These are phyloP conservation scores for Yamadazyma endophytica DNA, from an alignment of 805 yeast genomes.

Conservation along the genomic window DNA sequence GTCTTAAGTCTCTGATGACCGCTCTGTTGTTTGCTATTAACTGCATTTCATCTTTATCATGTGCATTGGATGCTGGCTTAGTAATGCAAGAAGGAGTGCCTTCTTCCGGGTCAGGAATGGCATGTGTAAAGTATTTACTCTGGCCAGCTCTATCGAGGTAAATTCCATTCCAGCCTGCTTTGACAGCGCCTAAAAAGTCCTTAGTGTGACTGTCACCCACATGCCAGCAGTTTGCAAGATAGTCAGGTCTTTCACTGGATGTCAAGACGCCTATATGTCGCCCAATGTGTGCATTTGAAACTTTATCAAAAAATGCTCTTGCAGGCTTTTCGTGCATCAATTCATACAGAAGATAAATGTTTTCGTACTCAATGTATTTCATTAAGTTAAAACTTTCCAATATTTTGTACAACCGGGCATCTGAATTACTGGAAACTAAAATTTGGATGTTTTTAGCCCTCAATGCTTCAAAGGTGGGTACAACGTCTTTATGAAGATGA, in stretches of 20 bases:
- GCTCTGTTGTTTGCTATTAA: slow-evolving; percentile 33
- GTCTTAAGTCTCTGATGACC: slow-evolving; percentile 17
- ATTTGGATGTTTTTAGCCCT: slow-evolving; percentile 27
- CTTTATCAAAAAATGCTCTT: slow-evolving; percentile 38
- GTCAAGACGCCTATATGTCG: slow-evolving; percentile 1
- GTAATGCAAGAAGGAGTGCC: slow-evolving; percentile 11
- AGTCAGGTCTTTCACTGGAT: slow-evolving; percentile 7
- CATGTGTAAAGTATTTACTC: slow-evolving; percentile 11
- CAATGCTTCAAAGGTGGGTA: slow-evolving; percentile 37
- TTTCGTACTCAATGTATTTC: slow-evolving; percentile 32
- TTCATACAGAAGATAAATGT: slow-evolving; percentile 54
- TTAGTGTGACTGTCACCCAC: slow-evolving; percentile 59
- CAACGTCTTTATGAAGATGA: slow-evolving; percentile 49
- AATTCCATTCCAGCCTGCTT: slow-evolving; percentile 62
- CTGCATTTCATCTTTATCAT: slow-evolving; percentile 8
- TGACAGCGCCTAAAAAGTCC: slow-evolving; percentile 50
- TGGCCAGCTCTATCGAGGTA: slow-evolving; percentile 42
- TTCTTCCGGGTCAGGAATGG: slow-evolving; percentile 9
- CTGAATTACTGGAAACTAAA: slow-evolving; percentile 59
- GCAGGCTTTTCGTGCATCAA: slow-evolving; percentile 53
- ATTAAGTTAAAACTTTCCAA: slow-evolving; percentile 44
- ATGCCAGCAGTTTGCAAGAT: slow-evolving; percentile 47
- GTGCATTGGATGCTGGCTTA: slow-evolving; percentile 3
- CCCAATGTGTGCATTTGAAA: slow-evolving; percentile 4
- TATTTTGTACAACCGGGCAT: slow-evolving; percentile 45